Base-by-base conservation (phyloP, 2,329 filamentous ascomycete genomes). In the Aphanoascus verrucosus region DNA sequence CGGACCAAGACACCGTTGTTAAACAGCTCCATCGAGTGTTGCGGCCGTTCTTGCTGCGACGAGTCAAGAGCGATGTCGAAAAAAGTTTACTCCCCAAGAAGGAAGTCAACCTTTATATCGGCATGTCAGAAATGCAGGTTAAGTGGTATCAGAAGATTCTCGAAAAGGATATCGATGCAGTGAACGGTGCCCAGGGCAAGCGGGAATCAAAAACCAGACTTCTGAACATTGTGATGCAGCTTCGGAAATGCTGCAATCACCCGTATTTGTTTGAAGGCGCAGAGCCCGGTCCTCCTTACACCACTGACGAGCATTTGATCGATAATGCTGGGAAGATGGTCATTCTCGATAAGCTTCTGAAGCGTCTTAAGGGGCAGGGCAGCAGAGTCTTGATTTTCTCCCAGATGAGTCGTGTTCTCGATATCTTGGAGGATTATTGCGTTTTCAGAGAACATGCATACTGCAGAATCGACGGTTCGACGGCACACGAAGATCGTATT, bases 81-180 rank as follows among this genome's bases (percentile, higher is more conserved):
- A 98, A 98, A 79, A 97, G 91, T 65, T 75, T 98, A 57, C 72
- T 97, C 50, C 93, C 93, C 1, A 98, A 98, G 77, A 96, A 97
- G 70, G 93, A 98, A 69, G 75, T 97, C 64, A 98, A 98, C 60
- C 72, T 98, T 28, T 98, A 97, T 66, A 85, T 98, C 60, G 93
- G 91, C 60, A 96, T 98, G 91, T 90, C 93, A 0, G 90, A 96
- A 55, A 98, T 98, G 93, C 93, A 98, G 69, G 81, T 96, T 61
- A 94, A 93, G 66, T 98, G 93, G 91, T 98, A 98, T 67, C 86
- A 95, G 69, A 97, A 96, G 74, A 98, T 98, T 62, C 76, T 98
- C 2, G 93, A 98, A 65, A 98, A 97, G 72, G 93, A 98, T 64
- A 98, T 98, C 57, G 93, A 98, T 69, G 93, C 93, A 12, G 91